Base-by-base conservation (phyloP, 164 flowering plant species). In the Magnolia changhungtana region DNA sequence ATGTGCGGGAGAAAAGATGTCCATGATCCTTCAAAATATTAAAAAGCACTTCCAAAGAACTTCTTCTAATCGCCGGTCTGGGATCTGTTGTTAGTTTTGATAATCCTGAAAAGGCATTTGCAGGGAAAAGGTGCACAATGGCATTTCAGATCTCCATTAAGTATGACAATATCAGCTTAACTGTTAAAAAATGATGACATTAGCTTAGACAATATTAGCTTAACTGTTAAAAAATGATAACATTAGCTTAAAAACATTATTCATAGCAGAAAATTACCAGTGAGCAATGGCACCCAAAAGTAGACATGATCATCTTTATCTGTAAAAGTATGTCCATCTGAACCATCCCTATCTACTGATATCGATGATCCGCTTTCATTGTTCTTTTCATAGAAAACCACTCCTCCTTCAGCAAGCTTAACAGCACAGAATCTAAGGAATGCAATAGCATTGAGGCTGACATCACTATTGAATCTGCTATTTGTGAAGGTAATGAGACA, bases 1-100 rank as follows among this genome's bases (percentile, higher is more conserved):
- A 94, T 23, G 84, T 73, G 59, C 82, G 85, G 19, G 99, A 89
- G 81, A 96, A 96, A 52, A 91, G 94, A 83, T 89, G 90, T 63
- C 99, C 99, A 79, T 96, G 99, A 85, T 96, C 99, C 83, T 90
- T 93, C 31, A 96, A 86, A 80, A 94, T 96, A 84, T 95, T 91
- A 75, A 94, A 96, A 27, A 96, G 95, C 69, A 96, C 98, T 88
- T 96, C 98, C 83, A 96, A 82, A 61, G 99, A 85, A 81, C 98
- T 90, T 82, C 87, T 96, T 79, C 97, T 83, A 73, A 96, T 95
- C 23, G 97, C 89, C 68, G 90, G 84, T 83, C 99, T 84, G 19
- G 98, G 87, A 85, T 94, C 99, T 58, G 95, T 90, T 52, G 99
- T 90, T 70, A 96, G 82, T 76, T 88, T 91, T 75, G 99, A 90